A percentile compares a stretch with the other conserved stretches of the same genome.
Conservation (phyloP, 768 basidiomycete species). For the Rubroboletus satanas region DNA sequence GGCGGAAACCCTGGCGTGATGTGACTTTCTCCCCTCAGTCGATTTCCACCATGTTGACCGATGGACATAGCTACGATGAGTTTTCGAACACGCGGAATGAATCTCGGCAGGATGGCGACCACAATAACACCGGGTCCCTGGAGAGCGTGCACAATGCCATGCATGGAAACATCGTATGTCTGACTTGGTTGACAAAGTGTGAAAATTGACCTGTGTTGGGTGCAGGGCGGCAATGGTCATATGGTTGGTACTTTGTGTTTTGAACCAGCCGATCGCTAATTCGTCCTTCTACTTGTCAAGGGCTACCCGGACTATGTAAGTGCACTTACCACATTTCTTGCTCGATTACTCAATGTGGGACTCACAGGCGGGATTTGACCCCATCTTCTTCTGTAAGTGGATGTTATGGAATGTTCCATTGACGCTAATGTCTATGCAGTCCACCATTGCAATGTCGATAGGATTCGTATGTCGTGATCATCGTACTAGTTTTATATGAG, state of each 20-base stretch:
- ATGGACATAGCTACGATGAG: conserved; percentile 24
- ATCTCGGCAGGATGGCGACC: conserved; percentile 15
- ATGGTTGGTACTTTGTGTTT: conserved; percentile 18
- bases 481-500: too few species aligned
- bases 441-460: conserved; percentile 25
- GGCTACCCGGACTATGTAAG: conserved; percentile 23
- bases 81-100: conserved; percentile 26
- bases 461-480: conserved; percentile 14
- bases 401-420: not conserved
- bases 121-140: conserved; percentile 15
- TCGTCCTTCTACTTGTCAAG: conserved; percentile 4
- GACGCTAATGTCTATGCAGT: conserved; percentile 8
- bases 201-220: not conserved
- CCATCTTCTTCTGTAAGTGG: conserved; percentile 24
- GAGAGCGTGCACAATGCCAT: conserved; percentile 21
- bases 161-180: conserved; percentile 18
- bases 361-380: conserved; percentile 23
- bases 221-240: conserved; percentile 26
- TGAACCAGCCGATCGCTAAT: not conserved
- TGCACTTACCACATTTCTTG: not conserved
- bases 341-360: not conserved
- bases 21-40: not conserved
- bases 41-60: not conserved
- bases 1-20: conserved; percentile 6
- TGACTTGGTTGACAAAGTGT: not conserved